A percentile compares a stretch with the other conserved stretches of the same genome.
Conservation (phyloP, 2,329 filamentous ascomycete species). For the Neurospora crassa region DNA sequence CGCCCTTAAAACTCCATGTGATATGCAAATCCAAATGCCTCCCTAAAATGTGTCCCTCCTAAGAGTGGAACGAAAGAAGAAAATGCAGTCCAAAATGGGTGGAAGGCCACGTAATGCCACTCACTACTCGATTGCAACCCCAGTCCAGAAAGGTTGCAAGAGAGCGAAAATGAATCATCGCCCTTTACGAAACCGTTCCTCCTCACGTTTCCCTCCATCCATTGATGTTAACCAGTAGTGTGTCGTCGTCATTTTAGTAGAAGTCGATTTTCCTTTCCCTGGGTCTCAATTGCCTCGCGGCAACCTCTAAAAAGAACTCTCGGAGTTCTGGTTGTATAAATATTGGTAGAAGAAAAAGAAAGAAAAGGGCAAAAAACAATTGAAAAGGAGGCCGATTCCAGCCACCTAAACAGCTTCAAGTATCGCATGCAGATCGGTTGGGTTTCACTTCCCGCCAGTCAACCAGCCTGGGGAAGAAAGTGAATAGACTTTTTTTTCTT, state of each 20-base stretch:
- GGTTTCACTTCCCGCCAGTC: background rate
- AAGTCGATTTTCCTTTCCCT: background rate
- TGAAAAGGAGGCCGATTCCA: conserved; percentile 14
- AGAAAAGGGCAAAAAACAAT: background rate
- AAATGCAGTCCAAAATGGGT: background rate
- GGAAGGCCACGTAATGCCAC: background rate
- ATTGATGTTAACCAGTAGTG: background rate
- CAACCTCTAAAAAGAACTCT: conserved; percentile 4
- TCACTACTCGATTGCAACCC: background rate
- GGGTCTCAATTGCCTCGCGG: conserved; percentile 5
- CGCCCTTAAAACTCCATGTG: background rate
- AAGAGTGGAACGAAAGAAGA: background rate
- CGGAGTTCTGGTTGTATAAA: background rate
- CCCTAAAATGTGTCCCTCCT: background rate
- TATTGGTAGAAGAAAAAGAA: background rate
- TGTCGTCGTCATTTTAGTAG: conserved; percentile 1
- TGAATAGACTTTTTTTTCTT: background rate
- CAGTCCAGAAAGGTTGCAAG: background rate
- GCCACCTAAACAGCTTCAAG: conserved; percentile 9
- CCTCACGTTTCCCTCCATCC: background rate
- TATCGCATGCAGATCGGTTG: background rate
- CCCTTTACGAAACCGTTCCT: background rate
- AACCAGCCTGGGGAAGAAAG: conserved; percentile 8
- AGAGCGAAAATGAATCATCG: background rate
- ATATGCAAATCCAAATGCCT: background rate